A percentile compares a stretch with the other conserved stretches of the same genome.
phyloP scores from a whole-genome alignment of 2,329 filamentous ascomycete genomes.

The Ophiocordyceps australis region DNA sequence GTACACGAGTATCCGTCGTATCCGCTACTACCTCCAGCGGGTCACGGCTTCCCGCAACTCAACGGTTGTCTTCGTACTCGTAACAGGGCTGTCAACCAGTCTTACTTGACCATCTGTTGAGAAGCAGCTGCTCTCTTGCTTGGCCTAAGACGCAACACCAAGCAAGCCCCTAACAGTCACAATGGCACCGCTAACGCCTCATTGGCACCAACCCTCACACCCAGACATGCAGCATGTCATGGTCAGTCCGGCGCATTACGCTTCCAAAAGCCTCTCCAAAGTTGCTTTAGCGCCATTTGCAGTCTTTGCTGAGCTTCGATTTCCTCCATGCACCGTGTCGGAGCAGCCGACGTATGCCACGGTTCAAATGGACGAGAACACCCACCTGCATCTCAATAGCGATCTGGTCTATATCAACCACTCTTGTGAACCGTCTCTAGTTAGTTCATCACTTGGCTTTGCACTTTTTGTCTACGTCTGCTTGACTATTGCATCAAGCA shows the following conservation, averaged over 20 bases:
- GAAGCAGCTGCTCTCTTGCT: no score
- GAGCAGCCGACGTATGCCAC: conserved; percentile 42
- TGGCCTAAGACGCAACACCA: no score
- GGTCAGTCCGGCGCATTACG: conserved; percentile 32
- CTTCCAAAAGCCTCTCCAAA: conserved; percentile 39
- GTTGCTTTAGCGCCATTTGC: conserved; percentile 40
- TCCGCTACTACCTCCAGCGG: no score
- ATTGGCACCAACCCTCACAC: conserved; percentile 44
- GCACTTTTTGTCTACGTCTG: no score
- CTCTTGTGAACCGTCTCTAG: conserved; percentile 46
- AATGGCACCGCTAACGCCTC: conserved; percentile 36
- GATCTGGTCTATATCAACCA: conserved; percentile 52
- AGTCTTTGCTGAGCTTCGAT: conserved; percentile 46
- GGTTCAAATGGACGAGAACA: conserved; percentile 36
- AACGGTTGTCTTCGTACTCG: no score
- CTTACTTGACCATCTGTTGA: no score
- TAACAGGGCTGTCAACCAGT: no score
- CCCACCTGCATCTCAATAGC: conserved; percentile 45
- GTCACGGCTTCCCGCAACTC: no score
- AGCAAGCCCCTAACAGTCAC: no score
- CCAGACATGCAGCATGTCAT: conserved; percentile 37
- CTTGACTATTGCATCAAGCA: no score
- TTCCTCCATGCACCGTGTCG: conserved; percentile 41
- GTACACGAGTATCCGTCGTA: no score
- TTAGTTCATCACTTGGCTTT: conserved; percentile 22